Evolutionary conservation across 2,329 filamentous ascomycete species (phyloP).

Genomic region (Calonectria honghensis): DNA sequence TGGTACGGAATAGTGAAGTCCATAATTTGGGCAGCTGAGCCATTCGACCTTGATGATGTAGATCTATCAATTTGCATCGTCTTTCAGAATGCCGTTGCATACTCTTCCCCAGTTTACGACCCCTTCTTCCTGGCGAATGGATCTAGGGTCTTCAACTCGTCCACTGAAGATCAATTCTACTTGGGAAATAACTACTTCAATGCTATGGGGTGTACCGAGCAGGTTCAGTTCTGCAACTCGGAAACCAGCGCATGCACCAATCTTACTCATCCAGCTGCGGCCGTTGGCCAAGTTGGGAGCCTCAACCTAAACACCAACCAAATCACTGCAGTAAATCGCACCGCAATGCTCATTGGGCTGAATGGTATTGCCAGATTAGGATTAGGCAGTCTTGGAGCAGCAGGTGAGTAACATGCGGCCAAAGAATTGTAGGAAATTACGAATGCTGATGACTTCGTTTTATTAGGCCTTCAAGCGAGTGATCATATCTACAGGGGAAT

Average conservation of each 20-base stretch:
- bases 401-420: background rate
- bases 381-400: conserved; percentile 4
- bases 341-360: background rate
- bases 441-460: background rate
- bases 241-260: background rate
- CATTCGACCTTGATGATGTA: background rate
- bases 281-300: background rate
- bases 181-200: background rate
- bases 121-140: background rate
- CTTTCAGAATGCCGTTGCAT: background rate
- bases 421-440: background rate
- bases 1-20: background rate
- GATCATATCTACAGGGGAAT: conserved; percentile 2
- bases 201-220: background rate
- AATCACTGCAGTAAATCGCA: conserved; percentile 1
- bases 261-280: background rate
- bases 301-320: conserved; percentile 3
- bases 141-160: background rate
- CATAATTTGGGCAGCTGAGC: background rate
- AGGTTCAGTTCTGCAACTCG: conserved; percentile 6
- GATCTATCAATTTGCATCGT: conserved; percentile 1
- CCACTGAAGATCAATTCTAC: background rate
- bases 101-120: background rate
- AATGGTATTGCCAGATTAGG: background rate
- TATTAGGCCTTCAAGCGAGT: background rate